These are phyloP conservation scores for Colletotrichum melonis DNA, from an alignment of 2,329 filamentous ascomycete species.

Conservation along the genomic window DNA sequence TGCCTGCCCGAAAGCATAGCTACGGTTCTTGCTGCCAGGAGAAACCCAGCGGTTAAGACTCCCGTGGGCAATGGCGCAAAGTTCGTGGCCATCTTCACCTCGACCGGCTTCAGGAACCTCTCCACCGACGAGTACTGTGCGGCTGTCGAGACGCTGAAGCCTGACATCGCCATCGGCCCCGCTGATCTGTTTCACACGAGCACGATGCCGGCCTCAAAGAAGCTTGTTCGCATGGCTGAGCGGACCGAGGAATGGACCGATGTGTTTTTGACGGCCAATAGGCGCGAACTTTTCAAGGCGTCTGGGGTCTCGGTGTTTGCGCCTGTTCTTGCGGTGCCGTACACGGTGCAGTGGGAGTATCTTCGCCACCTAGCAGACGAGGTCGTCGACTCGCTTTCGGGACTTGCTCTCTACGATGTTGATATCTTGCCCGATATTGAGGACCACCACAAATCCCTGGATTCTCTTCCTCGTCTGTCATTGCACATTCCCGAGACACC, in stretches of 20 bases:
- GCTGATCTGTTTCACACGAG: constrained; percentile 72
- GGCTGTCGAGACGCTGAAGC: constrained; percentile 72
- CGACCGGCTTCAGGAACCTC: constrained; percentile 83
- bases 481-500: constrained; percentile 78
- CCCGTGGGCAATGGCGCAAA: constrained; percentile 78
- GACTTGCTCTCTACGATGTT: constrained; percentile 83
- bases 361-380: constrained; percentile 77
- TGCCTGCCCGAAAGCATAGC: constrained; percentile 73
- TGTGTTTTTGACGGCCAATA: constrained; percentile 67
- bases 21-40: constrained; percentile 80
- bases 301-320: constrained; percentile 64
- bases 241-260: constrained; percentile 86
- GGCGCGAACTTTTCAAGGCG: constrained; percentile 43
- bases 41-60: constrained; percentile 79
- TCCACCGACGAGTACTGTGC: constrained; percentile 75
- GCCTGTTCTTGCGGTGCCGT: constrained; percentile 79
- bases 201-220: constrained; percentile 72
- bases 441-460: constrained; percentile 62
- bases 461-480: constrained; percentile 77
- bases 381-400: constrained; percentile 67
- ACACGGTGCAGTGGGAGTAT: constrained; percentile 83
- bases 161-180: constrained; percentile 84
- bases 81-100: constrained; percentile 83
- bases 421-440: constrained; percentile 76
- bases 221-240: constrained; percentile 85